Evolutionary conservation across 179 eudicot species (phyloP), one percentile per base, ranked within the genome.

Genomic region (Pouteria campechiana): DNA sequence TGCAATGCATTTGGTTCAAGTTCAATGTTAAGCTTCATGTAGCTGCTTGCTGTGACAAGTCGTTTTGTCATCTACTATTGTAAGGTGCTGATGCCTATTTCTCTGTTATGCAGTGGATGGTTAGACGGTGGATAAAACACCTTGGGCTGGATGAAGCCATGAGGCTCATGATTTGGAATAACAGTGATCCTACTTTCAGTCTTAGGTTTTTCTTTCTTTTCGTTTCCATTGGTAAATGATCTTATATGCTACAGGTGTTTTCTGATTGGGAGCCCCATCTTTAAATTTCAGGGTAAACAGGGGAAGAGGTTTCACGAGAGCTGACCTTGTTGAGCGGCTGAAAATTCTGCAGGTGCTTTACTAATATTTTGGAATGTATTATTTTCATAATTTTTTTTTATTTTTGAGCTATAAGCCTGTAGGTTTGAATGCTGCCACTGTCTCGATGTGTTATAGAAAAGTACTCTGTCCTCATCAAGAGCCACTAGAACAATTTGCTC

Each of bases 151-250:
- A 82, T 41, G 77, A 65, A 60, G 77, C 98, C 58, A 61, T 86
- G 31, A 64, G 74, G 70, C 57, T 90, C 52, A 90, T 90, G 98
- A 75, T 46, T 28, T 86, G 95, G 98, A 90, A 90, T 58, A 90
- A 90, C 53, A 64, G 62, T 42, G 74, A 72, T 60, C 95, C 98
- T 36, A 60, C 56, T 54, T 90, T 79, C 45, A 75, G 98, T 66
- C 66, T 90, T 53, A 86, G 98, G 95, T 85, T 46, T 52, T 32
- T 46, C 24, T 29, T 48, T n/a, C n/a, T 47, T 29, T 41, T 37
- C n/a, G n/a, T 44, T 31, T 25, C 19, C 6, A 7, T 53, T 10
- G 6, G 28, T 13, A 20, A 7, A 13, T n/a, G n/a, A n/a, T n/a
- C n/a, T n/a, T n/a, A n/a, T n/a, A n/a, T n/a, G n/a, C 13, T 27